Percentiles rank a stretch among this genome's conserved stretches.
phyloP scores from a whole-genome alignment of 1,139 yeast genomes.

The Wickerhamomyces sp. region DNA sequence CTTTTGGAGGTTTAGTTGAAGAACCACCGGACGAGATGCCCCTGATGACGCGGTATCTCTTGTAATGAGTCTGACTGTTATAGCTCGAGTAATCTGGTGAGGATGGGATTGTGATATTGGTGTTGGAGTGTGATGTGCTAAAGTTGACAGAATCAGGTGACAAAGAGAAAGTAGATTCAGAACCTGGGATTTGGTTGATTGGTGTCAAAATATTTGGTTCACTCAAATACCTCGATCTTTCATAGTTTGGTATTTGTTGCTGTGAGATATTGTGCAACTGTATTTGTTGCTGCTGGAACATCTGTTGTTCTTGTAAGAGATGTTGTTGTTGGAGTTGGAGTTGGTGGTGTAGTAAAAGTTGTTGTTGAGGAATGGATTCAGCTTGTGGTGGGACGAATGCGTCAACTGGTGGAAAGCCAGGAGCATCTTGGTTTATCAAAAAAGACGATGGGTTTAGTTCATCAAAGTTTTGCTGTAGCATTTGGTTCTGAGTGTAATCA shows the following conservation, averaged over 20 bases:
- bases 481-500: not conserved
- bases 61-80: not conserved
- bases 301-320: not conserved
- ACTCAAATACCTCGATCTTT: conserved; percentile 10
- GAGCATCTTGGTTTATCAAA: not conserved
- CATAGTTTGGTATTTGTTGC: conserved; percentile 3
- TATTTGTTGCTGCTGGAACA: not conserved
- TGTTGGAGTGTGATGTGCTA: conserved; percentile 1
- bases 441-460: not conserved
- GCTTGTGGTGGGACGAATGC: conserved; percentile 6
- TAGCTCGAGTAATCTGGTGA: conserved; percentile 1
- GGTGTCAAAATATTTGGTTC: conserved; percentile 12
- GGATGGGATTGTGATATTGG: conserved; percentile 6
- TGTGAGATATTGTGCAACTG: conserved; percentile 2
- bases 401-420: conserved; percentile 5
- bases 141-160: conserved; percentile 14
- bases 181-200: conserved; percentile 1
- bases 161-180: conserved; percentile 12
- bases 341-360: conserved; percentile 2
- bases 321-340: conserved; percentile 2
- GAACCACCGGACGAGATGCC: conserved; percentile 59
- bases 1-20: conserved; percentile 49
- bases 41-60: conserved; percentile 41
- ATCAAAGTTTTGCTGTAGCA: not conserved
- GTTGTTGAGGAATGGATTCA: conserved; percentile 2